These are phyloP conservation scores for Wallacemonas sp. DNA, from an alignment of 208 protist genomes.

Conservation along the genomic window DNA sequence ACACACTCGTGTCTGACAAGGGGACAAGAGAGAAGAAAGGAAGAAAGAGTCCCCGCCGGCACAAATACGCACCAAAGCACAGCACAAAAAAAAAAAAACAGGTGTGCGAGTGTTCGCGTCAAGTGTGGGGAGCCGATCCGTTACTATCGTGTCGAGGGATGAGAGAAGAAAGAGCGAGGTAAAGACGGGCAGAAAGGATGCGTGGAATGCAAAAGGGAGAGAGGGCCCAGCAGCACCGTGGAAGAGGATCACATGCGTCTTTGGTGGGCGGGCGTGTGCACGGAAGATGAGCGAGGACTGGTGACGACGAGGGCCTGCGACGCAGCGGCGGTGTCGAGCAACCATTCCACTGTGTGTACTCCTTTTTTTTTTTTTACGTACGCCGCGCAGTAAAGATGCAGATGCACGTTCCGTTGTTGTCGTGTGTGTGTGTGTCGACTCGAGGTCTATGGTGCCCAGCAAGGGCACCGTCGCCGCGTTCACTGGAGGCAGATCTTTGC, in stretches of 20 bases:
- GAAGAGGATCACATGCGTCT: too few relatives aligned
- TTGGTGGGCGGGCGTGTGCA: too few relatives aligned
- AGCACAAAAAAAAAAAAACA: not conserved
- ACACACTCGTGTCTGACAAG: too few relatives aligned
- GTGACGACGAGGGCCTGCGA: not conserved
- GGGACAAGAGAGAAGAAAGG: too few relatives aligned
- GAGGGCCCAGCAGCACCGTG: too few relatives aligned
- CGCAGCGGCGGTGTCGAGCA: not conserved
- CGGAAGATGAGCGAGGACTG: not conserved
- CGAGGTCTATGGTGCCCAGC: too few relatives aligned
- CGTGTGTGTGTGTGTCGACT: not conserved
- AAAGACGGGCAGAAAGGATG: not conserved
- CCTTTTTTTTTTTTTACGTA: conserved; percentile 4
- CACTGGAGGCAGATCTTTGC: not conserved
- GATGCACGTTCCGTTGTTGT: not conserved
- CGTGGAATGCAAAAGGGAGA: not conserved
- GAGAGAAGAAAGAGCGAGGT: not conserved
- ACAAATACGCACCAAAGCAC: not conserved
- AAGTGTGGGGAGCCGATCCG: too few relatives aligned
- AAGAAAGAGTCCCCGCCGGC: too few relatives aligned
- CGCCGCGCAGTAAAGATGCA: too few relatives aligned
- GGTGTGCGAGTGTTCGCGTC: too few relatives aligned
- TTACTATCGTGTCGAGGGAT: too few relatives aligned
- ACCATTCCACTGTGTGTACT: not conserved
- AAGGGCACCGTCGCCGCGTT: too few relatives aligned